Percentiles rank a stretch among this genome's conserved stretches.
Conservation (phyloP, 371 early-diverging fungal genomes). For the Apophysomyces trapeziformis region DNA sequence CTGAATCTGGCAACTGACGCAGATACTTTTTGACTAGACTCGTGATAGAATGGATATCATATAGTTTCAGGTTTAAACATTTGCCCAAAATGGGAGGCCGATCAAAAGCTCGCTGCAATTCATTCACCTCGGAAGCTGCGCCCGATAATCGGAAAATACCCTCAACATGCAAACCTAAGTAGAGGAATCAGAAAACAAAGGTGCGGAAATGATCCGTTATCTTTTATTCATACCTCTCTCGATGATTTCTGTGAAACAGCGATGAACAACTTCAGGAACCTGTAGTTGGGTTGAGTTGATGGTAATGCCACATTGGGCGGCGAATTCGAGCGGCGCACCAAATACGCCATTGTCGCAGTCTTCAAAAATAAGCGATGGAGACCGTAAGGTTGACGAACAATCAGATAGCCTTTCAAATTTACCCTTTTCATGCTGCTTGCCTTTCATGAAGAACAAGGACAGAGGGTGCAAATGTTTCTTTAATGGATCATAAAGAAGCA, state of each 20-base stretch:
- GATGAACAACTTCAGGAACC: conserved; percentile 45
- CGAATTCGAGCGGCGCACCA: conserved; percentile 45
- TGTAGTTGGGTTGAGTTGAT: conserved; percentile 27
- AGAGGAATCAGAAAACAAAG: conserved; percentile 7
- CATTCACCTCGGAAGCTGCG: conserved; percentile 48
- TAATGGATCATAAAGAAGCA: conserved; percentile 10
- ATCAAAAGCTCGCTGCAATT: conserved; percentile 39
- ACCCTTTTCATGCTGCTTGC: conserved; percentile 8
- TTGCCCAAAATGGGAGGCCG: conserved; percentile 44
- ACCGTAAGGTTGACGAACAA: background rate
- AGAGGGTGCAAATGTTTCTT: background rate
- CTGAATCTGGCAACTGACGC: conserved; percentile 44
- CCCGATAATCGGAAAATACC: conserved; percentile 55
- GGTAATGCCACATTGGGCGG: conserved; percentile 36
- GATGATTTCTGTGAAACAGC: conserved; percentile 47
- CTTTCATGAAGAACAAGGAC: background rate
- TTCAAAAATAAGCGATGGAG: background rate
- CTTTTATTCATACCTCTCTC: conserved; percentile 32
- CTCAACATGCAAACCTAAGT: conserved; percentile 38
- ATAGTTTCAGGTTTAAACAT: conserved; percentile 37
- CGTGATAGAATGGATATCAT: conserved; percentile 51
- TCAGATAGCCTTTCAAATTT: background rate
- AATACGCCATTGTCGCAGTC: conserved; percentile 38
- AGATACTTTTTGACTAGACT: conserved; percentile 49
- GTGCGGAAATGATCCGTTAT: background rate